A percentile compares a stretch with the other conserved stretches of the same genome.
phyloP scores from a whole-genome alignment of 495 filamentous ascomycete species.

The Penicillium paradoxum region DNA sequence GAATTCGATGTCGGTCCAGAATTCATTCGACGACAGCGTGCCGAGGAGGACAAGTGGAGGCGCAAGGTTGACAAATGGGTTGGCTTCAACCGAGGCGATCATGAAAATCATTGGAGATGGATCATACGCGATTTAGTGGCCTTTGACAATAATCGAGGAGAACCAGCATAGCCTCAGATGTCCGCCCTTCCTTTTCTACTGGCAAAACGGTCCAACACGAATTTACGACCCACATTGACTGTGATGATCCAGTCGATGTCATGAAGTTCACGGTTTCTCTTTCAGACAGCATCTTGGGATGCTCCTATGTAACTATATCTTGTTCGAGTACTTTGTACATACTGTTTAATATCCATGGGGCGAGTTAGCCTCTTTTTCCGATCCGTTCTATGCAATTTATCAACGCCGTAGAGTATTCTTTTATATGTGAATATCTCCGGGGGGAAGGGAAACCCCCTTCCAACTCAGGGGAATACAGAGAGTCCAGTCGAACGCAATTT shows the following conservation, averaged over 20 bases:
- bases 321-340: conserved; percentile 5
- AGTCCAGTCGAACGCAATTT: not conserved
- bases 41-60: conserved; percentile 88
- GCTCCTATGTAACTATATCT: conserved; percentile 20
- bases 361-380: not conserved
- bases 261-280: conserved; percentile 17
- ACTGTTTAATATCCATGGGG: not conserved
- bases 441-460: not conserved
- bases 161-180: not conserved
- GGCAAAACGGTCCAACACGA: conserved; percentile 17
- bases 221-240: conserved; percentile 20
- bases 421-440: too few species aligned
- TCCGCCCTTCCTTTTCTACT: not conserved
- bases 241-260: conserved; percentile 21
- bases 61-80: conserved; percentile 77
- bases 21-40: conserved; percentile 81
- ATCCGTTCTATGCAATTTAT: too few species aligned
- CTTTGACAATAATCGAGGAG: conserved; percentile 13
- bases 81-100: conserved; percentile 39
- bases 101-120: conserved; percentile 51
- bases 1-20: conserved; percentile 97
- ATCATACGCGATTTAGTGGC: conserved; percentile 46
- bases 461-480: not conserved
- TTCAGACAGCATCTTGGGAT: not conserved
- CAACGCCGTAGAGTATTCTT: too few species aligned